These are phyloP conservation scores for Aspergillus uvarum DNA, from an alignment of 2,329 filamentous ascomycete species.

Conservation along the genomic window DNA sequence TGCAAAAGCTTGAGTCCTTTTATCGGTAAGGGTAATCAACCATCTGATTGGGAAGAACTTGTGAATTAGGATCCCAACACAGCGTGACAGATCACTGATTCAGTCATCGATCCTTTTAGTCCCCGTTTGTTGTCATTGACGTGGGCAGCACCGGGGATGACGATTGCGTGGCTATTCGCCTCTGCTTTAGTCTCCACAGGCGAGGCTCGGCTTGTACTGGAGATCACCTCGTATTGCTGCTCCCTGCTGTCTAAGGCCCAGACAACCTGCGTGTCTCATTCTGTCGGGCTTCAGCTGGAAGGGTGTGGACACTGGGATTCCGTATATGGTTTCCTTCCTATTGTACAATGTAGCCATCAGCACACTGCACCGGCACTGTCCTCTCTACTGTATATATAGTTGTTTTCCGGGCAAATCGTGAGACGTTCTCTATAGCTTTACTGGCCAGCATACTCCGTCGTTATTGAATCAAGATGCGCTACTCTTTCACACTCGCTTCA, in stretches of 20 bases:
- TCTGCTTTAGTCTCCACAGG: not conserved
- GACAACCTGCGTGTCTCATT: not conserved
- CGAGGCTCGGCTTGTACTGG: not conserved
- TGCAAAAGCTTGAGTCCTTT: not conserved
- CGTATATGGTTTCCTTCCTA: not conserved
- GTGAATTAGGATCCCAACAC: not conserved
- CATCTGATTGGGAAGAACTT: not conserved
- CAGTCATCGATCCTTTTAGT: not conserved
- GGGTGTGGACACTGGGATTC: not conserved
- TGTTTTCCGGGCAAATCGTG: not conserved
- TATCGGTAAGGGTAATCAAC: not conserved
- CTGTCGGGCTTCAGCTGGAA: not conserved
- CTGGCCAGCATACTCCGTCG: not conserved
- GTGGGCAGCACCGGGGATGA: not conserved
- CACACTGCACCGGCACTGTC: no score
- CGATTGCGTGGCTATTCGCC: not conserved
- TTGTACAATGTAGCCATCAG: not conserved
- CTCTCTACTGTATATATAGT: not conserved
- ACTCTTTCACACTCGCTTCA: not conserved
- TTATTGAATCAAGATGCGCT: not conserved
- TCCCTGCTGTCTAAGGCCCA: not conserved
- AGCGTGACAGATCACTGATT: constrained; percentile 6
- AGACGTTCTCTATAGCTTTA: not conserved
- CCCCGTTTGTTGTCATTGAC: constrained; percentile 2
- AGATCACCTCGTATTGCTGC: constrained; percentile 5